phyloP scores from a whole-genome alignment of 352 stramenopile genomes.

The Globisporangium yorkense region DNA sequence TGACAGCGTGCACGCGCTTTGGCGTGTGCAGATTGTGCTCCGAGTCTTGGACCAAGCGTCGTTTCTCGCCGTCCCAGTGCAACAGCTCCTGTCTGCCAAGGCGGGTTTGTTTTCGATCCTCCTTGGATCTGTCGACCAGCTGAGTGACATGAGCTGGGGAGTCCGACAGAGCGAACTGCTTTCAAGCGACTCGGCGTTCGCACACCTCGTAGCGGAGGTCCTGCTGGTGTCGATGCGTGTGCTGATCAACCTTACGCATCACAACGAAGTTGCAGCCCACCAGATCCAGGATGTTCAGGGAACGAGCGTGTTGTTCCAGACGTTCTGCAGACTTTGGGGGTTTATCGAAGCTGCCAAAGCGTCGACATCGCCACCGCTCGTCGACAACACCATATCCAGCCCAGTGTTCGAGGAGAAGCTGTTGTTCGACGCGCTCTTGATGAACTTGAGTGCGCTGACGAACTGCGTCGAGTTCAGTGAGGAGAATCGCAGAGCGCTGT shows the following conservation, averaged over 20 bases:
- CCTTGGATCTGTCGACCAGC: slow-evolving; percentile 26
- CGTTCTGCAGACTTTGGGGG: slow-evolving; percentile 35
- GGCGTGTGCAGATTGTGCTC: slow-evolving; percentile 35
- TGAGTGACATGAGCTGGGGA: slow-evolving; percentile 36
- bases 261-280: slow-evolving; percentile 40
- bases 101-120: slow-evolving; percentile 29
- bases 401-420: slow-evolving; percentile 29
- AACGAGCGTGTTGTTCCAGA: slow-evolving; percentile 32
- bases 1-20: slow-evolving; percentile 19
- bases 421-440: slow-evolving; percentile 49
- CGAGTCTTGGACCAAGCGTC: slow-evolving; percentile 65
- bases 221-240: slow-evolving; percentile 46
- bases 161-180: slow-evolving; percentile 1
- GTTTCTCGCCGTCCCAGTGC: slow-evolving; percentile 42
- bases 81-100: slow-evolving; percentile 37
- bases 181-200: slow-evolving; percentile 17
- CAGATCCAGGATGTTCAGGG: slow-evolving; percentile 34
- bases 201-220: slow-evolving; percentile 30
- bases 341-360: slow-evolving; percentile 6
- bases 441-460: slow-evolving; percentile 62
- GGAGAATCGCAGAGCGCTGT: slow-evolving; percentile 43
- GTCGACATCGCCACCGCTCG: neutral
- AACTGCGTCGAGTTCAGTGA: slow-evolving; percentile 65
- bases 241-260: slow-evolving; percentile 77
- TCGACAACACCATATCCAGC: neutral